Conservation (phyloP, 441 rosid genomes). For the Bruguiera hainesii region DNA sequence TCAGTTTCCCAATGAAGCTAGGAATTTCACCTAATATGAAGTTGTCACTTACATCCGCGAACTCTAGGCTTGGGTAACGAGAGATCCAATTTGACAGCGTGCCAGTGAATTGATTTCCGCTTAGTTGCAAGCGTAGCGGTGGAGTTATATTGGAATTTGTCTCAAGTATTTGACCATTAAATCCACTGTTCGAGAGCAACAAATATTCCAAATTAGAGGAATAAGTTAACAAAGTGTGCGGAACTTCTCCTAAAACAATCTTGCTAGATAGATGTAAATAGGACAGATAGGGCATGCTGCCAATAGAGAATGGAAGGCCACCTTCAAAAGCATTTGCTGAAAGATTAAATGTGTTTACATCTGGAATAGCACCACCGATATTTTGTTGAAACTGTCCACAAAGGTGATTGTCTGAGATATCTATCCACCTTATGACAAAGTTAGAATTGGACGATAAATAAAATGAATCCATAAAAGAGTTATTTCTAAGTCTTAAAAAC, state of each 20-base stretch:
- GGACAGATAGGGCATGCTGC: not conserved
- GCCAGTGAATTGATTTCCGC: not conserved
- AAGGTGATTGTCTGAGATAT: too few relatives aligned
- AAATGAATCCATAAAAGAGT: too few relatives aligned
- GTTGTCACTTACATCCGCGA: not conserved
- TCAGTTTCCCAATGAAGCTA: not conserved
- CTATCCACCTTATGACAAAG: too few relatives aligned
- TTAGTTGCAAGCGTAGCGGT: not conserved
- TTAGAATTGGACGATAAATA: too few relatives aligned
- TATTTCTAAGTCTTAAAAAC: too few relatives aligned
- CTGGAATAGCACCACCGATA: not conserved
- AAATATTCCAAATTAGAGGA: not conserved
- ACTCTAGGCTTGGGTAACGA: too few relatives aligned
- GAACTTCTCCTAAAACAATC: not conserved
- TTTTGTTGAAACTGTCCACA: slow-evolving; percentile 1
- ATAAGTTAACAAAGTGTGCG: not conserved
- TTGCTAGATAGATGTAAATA: not conserved
- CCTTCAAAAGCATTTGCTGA: slow-evolving; percentile 12
- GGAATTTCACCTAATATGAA: not conserved
- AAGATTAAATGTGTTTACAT: not conserved
- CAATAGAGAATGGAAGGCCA: slow-evolving; percentile 4
- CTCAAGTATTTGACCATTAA: not conserved
- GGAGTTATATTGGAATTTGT: not conserved
- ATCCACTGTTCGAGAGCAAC: too few relatives aligned
- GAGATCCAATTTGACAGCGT: not conserved